phyloP scores from a whole-genome alignment of 352 stramenopile genomes.

The Hyaloperonospora brassicae region DNA sequence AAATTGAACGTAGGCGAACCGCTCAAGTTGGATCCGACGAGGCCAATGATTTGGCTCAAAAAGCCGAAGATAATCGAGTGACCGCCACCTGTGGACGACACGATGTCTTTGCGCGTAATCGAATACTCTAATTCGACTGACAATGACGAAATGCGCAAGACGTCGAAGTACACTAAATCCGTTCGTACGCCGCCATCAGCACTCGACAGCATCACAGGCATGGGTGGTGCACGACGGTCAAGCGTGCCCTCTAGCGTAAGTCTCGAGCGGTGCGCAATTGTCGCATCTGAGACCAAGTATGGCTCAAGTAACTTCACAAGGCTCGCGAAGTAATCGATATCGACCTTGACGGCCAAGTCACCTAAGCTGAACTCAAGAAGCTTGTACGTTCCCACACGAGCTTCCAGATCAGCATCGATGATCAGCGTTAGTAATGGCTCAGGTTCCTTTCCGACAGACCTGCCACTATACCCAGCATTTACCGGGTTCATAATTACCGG shows the following conservation, averaged over 20 bases:
- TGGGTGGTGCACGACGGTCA: constrained; percentile 45
- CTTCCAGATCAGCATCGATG: constrained; percentile 65
- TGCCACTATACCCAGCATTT: constrained; percentile 73
- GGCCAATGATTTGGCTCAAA: constrained; percentile 68
- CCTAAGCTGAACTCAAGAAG: constrained; percentile 65
- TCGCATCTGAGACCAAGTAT: constrained; percentile 64
- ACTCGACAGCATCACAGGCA: constrained; percentile 47
- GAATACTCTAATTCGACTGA: constrained; percentile 74
- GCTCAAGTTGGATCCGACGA: constrained; percentile 81
- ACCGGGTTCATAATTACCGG: constrained; percentile 78
- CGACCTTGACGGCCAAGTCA: constrained; percentile 67
- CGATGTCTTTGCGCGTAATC: constrained; percentile 80
- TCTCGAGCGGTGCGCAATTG: constrained; percentile 47
- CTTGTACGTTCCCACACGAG: constrained; percentile 77
- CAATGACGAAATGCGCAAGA: constrained; percentile 65
- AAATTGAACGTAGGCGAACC: constrained; percentile 79
- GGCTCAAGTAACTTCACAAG: constrained; percentile 76
- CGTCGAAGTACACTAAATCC: constrained; percentile 77
- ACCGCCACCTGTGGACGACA: constrained; percentile 44
- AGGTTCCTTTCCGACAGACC: constrained; percentile 43
- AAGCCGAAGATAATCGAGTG: constrained; percentile 77
- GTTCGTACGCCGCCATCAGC: constrained; percentile 61
- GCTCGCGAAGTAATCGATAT: constrained; percentile 81
- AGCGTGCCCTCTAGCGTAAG: constrained; percentile 56
- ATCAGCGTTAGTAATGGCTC: constrained; percentile 64